Evolutionary conservation across 495 filamentous ascomycete species (phyloP).

Genomic region (Podospora australis): DNA sequence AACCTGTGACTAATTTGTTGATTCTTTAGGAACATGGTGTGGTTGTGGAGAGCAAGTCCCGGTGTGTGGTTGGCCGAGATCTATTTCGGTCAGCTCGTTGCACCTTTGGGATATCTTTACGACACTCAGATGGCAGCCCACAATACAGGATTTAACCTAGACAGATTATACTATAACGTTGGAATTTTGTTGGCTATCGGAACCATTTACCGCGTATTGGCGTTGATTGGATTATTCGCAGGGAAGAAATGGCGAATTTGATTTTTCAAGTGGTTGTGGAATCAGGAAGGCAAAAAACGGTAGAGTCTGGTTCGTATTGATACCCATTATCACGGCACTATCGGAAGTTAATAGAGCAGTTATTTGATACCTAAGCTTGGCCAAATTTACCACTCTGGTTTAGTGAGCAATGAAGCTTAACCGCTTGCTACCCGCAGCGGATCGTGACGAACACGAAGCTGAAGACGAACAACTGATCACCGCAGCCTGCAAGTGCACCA

Average conservation of each 20-base stretch:
- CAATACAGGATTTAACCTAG: slow-evolving; percentile 34
- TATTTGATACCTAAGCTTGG: background rate
- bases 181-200: slow-evolving; percentile 32
- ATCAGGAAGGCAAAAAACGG: background rate
- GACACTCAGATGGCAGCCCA: slow-evolving; percentile 32
- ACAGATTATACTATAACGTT: slow-evolving; percentile 34
- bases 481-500: no score
- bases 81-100: slow-evolving; percentile 44
- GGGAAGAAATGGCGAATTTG: slow-evolving; percentile 10
- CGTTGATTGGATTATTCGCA: slow-evolving; percentile 33
- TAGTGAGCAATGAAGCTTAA: no score
- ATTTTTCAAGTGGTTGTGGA: background rate
- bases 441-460: no score
- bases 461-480: no score
- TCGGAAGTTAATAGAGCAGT: background rate
- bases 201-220: slow-evolving; percentile 33
- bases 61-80: slow-evolving; percentile 53
- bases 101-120: slow-evolving; percentile 42
- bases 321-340: no score
- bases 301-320: background rate
- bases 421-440: no score
- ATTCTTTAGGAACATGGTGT: slow-evolving; percentile 32
- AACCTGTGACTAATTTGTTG: background rate
- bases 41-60: slow-evolving; percentile 49
- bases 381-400: no score